phyloP scores from a whole-genome alignment of 139 green algal genomes.

The Chloropicon primus region DNA sequence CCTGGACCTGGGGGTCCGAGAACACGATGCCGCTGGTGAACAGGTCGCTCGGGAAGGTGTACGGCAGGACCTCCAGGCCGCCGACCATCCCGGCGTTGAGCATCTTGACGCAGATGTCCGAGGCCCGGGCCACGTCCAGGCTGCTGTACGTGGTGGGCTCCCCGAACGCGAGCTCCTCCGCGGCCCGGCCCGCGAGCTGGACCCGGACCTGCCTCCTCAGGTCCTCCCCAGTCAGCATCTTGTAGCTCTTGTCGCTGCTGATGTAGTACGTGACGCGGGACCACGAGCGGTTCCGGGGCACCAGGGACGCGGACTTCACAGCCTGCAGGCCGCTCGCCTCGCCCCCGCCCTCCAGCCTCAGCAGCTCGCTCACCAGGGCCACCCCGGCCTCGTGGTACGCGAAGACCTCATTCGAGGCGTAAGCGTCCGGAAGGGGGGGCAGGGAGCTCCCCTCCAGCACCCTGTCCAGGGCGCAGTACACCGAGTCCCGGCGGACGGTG shows the following conservation, averaged over 20 bases:
- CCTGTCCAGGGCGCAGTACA: slow-evolving; percentile 2
- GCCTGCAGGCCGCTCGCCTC: not conserved
- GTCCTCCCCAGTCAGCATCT: not conserved
- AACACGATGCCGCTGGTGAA: not conserved
- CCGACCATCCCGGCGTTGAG: not conserved
- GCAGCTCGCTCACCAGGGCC: not conserved
- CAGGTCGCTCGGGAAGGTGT: not conserved
- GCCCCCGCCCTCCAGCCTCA: not conserved
- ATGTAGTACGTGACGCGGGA: not conserved
- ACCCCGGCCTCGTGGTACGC: slow-evolving; percentile 3
- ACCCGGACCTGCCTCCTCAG: not conserved
- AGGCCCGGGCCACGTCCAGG: not conserved
- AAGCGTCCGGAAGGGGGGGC: not conserved
- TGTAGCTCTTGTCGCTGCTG: not conserved
- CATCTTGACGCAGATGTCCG: not conserved
- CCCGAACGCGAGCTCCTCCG: not conserved
- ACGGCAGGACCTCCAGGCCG: not conserved
- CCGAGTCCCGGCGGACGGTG: not conserved
- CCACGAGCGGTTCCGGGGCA: not conserved
- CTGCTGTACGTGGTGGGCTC: not conserved
- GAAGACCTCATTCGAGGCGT: not conserved
- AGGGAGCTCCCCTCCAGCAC: not conserved
- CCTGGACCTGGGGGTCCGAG: not conserved
- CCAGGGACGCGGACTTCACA: not conserved
- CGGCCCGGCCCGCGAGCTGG: not conserved